Evolutionary conservation across 1,284 basidiomycete species (phyloP), one percentile per base, ranked within the genome.

Genomic region (Anthracocystis setariae): DNA sequence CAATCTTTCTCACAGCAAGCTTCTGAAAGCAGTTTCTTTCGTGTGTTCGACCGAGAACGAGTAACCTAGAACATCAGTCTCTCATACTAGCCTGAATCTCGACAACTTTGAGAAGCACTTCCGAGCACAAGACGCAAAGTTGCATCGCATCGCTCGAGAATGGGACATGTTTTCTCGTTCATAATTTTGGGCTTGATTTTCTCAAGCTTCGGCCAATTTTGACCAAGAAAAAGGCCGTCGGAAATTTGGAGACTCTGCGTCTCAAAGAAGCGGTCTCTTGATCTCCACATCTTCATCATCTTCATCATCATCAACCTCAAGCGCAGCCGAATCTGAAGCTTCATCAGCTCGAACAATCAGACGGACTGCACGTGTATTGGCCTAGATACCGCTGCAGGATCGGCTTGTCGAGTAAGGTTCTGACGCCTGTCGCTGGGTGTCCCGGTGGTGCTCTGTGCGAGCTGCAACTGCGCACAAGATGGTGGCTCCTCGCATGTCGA

Each of bases 401-500:
- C 18, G 3, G 40, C 18, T 42, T 23, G 20, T 20, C 8, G 18
- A 20, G 7, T 4, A 12, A 42, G 21, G 39, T 18, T 42, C 39
- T 12, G 18, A 21, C 8, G 24, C 2, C 24, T n/a, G n/a, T n/a
- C 20, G 37, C 17, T 8, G 38, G 23, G 40, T 23, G 20, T 7
- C 21, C 2, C 4, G 10, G 1, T 3, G 21, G 40, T 42, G 40
- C 40, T 23, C 20, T 9, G 4, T 5, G 35, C 37, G 48, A 44
- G 43, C 21, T n/a, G 37, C 27, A 37, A 18, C 3, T 35, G 3
- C 35, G 25, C 23, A 29, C 38, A 39, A 7, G 21, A 76, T 76
- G 74, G 65, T 64, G 37, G 66, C 72, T 0, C 68, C 74, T 15
- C 58, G 58, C 23, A 73, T 81, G 42, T 63, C 68, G 33, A 54